Evolutionary conservation across 768 basidiomycete genomes (phyloP).

Genomic region (Cubamyces sp.): DNA sequence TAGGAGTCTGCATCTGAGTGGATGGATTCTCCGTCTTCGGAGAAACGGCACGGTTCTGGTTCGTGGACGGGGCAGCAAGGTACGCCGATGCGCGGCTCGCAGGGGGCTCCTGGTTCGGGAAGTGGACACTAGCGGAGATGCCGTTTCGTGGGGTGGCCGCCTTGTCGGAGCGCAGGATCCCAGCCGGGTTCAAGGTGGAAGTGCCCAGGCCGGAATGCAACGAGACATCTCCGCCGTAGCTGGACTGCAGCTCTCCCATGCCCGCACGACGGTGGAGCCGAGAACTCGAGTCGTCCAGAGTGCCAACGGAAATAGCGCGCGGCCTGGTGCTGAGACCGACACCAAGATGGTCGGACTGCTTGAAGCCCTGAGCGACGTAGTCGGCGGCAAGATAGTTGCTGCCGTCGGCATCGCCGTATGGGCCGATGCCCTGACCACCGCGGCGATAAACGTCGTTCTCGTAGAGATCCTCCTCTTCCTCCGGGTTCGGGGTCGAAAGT

Average conservation of each 20-base stretch:
- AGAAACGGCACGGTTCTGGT: conserved; percentile 76
- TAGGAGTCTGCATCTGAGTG: conserved; percentile 88
- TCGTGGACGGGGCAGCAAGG: conserved; percentile 61
- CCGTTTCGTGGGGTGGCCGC: conserved; percentile 47
- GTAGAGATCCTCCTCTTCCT: conserved; percentile 79
- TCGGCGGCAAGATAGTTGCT: conserved; percentile 57
- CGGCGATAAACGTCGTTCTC: conserved; percentile 55
- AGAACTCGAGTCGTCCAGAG: conserved; percentile 79
- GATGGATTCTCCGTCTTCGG: conserved; percentile 76
- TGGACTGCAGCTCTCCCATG: conserved; percentile 53
- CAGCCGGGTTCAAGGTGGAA: conserved; percentile 35
- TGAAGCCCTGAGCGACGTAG: conserved; percentile 74
- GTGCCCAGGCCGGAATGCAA: conserved; percentile 38
- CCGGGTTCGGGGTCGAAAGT: conserved; percentile 61
- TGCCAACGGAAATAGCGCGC: conserved; percentile 88
- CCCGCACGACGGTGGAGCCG: conserved; percentile 67
- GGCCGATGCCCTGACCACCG: conserved; percentile 60
- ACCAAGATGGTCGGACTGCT: conserved; percentile 68
- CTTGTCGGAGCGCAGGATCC: conserved; percentile 69
- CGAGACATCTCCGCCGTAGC: conserved; percentile 61
- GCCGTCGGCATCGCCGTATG: conserved; percentile 61
- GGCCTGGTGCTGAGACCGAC: conserved; percentile 55
- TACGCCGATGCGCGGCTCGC: conserved; percentile 63
- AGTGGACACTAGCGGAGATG: conserved; percentile 61
- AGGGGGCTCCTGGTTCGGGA: conserved; percentile 62